Conservation (phyloP, 164 flowering plant genomes). For the Macadamia integrifolia region DNA sequence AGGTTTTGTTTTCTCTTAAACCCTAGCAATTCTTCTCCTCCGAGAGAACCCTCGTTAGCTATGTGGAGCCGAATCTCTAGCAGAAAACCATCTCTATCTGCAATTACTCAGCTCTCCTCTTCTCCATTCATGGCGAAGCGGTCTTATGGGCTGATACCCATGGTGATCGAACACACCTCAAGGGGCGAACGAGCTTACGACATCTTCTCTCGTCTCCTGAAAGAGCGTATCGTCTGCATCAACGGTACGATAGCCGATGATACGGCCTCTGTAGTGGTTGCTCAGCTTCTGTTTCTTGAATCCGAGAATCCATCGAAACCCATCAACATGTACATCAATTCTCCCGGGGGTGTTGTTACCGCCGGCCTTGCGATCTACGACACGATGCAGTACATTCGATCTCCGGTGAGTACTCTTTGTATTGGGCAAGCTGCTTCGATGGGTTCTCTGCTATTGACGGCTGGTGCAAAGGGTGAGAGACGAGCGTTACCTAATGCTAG, state of each 20-base stretch:
- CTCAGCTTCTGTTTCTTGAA: constrained; percentile 89
- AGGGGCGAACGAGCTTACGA: constrained; percentile 95
- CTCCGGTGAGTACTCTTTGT: constrained; percentile 82
- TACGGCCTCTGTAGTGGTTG: constrained; percentile 92
- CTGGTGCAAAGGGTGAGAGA: constrained; percentile 94
- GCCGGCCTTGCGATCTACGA: constrained; percentile 98
- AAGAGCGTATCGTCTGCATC: constrained; percentile 88
- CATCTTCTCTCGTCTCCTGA: constrained; percentile 93
- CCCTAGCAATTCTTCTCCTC: background rate
- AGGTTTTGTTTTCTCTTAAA: no score
- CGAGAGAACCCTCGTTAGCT: background rate
- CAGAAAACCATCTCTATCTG: background rate
- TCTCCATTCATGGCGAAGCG: constrained; percentile 16
- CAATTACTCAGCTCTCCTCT: background rate
- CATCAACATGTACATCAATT: constrained; percentile 81
- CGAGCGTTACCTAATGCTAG: constrained; percentile 84
- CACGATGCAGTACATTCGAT: constrained; percentile 88
- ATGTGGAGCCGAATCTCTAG: constrained; percentile 15
- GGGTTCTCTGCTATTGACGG: constrained; percentile 84
- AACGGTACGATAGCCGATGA: constrained; percentile 89
- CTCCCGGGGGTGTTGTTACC: constrained; percentile 93
- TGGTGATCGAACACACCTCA: constrained; percentile 92
- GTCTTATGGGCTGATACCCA: constrained; percentile 63
- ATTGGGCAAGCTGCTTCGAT: constrained; percentile 96
- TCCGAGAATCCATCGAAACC: constrained; percentile 95